A percentile compares a stretch with the other conserved stretches of the same genome.
These are phyloP conservation scores for Maudiozyma serrabonitensis DNA, from an alignment of 805 yeast genomes.

Conservation along the genomic window DNA sequence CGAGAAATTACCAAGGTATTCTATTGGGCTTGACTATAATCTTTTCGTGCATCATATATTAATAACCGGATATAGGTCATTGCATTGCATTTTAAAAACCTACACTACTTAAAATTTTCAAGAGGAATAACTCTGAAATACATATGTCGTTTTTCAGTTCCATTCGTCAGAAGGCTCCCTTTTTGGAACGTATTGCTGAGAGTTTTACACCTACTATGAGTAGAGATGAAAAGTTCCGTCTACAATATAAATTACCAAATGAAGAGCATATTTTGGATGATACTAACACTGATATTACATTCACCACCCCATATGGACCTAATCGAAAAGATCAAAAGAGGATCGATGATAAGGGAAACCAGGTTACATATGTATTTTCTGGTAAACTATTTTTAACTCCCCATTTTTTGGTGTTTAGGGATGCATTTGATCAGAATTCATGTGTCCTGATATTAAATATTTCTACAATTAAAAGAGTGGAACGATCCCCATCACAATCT, in stretches of 20 bases:
- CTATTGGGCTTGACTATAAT: too few relatives aligned
- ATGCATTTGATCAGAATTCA: constrained; percentile 55
- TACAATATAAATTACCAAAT: constrained; percentile 61
- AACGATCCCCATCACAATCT: constrained; percentile 67
- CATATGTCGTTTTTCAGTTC: constrained; percentile 39
- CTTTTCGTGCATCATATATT: too few relatives aligned
- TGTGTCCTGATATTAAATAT: constrained; percentile 66
- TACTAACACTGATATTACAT: constrained; percentile 52
- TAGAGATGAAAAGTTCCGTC: constrained; percentile 62
- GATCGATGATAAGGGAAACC: constrained; percentile 5
- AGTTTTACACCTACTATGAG: constrained; percentile 35
- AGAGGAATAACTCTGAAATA: background rate
- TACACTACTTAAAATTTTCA: background rate
- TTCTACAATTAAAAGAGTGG: constrained; percentile 74
- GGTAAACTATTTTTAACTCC: constrained; percentile 67
- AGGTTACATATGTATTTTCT: constrained; percentile 34
- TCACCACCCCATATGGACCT: constrained; percentile 20
- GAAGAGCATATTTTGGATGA: constrained; percentile 58
- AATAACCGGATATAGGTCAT: too few relatives aligned
- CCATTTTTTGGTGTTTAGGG: constrained; percentile 66
- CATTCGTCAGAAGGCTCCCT: constrained; percentile 38
- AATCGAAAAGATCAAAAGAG: constrained; percentile 5
- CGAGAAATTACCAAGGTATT: too few relatives aligned
- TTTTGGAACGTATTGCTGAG: constrained; percentile 33
- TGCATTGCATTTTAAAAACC: background rate